Base-by-base conservation (phyloP, 192 early-diverging fungal species). In the Funneliformis mosseae region DNA sequence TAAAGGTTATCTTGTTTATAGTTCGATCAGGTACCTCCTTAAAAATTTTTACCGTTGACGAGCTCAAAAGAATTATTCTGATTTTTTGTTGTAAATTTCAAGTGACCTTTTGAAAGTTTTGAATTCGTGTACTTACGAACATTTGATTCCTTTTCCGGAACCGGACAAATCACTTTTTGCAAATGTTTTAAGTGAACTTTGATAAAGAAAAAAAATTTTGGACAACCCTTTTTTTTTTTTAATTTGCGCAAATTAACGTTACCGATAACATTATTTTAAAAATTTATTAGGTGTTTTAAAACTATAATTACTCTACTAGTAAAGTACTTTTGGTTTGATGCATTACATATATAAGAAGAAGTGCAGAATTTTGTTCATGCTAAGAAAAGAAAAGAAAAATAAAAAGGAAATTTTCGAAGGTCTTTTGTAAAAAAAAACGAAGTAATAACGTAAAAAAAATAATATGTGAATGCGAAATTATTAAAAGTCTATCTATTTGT, bases 1-100 rank as follows among this genome's bases (percentile, higher is more conserved):
- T 0, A 79, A 87, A 73, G 86, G 85, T 14, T 91, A 92, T 72
- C 77, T 94, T 33, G 79, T 92, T 9, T 87, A 82, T 77, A 81
- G 78, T 6, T 81, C 83, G 38, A 80, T 80, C 55, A 80, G 81
- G 89, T 88, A 84, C 27, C 6, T 67, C 14, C 28, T 0, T 6
- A 14, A 12, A 33, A 16, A 21, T 11, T 48, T 55, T 55, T 55
- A 18, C 33, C 33, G 46, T 55, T n/a, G 6, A 55, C 4, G 4
- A 55, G 21, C 33, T 67, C 16, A 28, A 66, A 5, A 33, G 25
- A n/a, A 67, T 16, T 3, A 16, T 38, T 67, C 64, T 38, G 10
- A 41, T 43, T 46, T 41, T 18, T 25, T 5, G 48, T 33, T 21
- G 12, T 25, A 71, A 50, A 42, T 11, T n/a, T 16, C 5, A 25